Percentiles rank a stretch among this genome's conserved stretches.
Conservation (phyloP, 75 land plant species). For the Chamaecyparis obtusa region DNA sequence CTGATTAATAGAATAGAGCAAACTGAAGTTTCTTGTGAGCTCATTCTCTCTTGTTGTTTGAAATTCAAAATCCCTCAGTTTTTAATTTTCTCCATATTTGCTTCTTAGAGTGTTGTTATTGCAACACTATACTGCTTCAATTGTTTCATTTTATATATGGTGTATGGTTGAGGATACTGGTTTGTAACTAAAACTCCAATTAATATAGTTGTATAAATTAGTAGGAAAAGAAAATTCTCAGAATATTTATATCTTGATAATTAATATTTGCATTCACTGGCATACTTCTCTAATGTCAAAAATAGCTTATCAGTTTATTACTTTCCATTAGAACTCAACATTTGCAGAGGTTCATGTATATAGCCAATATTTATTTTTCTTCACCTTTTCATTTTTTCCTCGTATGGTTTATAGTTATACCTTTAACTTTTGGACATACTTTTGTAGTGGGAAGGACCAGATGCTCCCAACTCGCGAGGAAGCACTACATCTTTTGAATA, state of each 20-base stretch:
- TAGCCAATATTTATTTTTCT: not conserved
- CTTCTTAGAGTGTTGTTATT: no score
- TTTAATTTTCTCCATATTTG: no score
- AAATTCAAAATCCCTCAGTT: no score
- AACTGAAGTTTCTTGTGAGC: no score
- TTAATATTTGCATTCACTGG: not conserved
- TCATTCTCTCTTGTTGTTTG: no score
- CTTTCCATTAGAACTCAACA: not conserved
- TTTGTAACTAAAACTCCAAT: no score
- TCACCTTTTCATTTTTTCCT: not conserved
- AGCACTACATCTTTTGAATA: constrained; percentile 51
- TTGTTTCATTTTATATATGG: no score
- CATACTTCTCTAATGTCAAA: not conserved
- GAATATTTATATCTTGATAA: no score
- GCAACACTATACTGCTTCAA: no score
- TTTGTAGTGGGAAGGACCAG: constrained; percentile 80
- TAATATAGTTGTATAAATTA: no score
- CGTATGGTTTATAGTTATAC: not conserved
- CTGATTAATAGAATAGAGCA: not conserved
- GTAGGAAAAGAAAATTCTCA: no score
- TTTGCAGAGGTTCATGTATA: not conserved
- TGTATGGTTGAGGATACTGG: no score
- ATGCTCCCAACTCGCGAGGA: constrained; percentile 87
- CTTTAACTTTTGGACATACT: not conserved
- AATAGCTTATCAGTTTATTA: not conserved